These are phyloP conservation scores for Zygoascus bituminiphila DNA, from an alignment of 805 yeast species.

Conservation along the genomic window DNA sequence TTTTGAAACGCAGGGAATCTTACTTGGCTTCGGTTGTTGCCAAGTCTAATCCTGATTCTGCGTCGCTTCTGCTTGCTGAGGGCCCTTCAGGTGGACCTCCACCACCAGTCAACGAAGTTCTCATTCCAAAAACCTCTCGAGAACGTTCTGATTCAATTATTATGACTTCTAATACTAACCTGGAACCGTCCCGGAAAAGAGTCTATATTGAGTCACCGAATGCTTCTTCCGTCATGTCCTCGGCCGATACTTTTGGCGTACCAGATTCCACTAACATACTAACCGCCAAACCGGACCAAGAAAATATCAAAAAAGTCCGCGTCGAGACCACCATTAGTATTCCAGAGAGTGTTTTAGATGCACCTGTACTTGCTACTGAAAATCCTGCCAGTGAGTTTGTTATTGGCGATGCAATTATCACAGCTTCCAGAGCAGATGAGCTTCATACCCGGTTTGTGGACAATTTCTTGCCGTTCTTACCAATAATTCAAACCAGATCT, in stretches of 20 bases:
- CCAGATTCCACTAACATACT: not conserved
- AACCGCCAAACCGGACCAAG: not conserved
- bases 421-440: conserved; percentile 58
- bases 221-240: not conserved
- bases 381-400: conserved; percentile 43
- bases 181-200: not conserved
- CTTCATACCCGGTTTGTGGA: conserved; percentile 62
- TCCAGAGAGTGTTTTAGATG: not conserved
- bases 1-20: conserved; percentile 14
- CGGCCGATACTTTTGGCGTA: not conserved
- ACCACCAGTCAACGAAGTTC: not conserved
- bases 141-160: not conserved
- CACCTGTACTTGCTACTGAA: conserved; percentile 21
- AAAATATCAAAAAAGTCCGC: not conserved
- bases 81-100: not conserved
- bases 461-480: conserved; percentile 66
- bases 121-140: not conserved
- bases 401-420: conserved; percentile 65
- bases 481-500: conserved; percentile 61
- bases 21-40: conserved; percentile 15
- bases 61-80: not conserved
- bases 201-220: not conserved
- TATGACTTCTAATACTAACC: not conserved
- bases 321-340: not conserved
- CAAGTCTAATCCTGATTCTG: not conserved